These are phyloP conservation scores for Lophium mytilinum DNA, from an alignment of 495 filamentous ascomycete species.

Conservation along the genomic window DNA sequence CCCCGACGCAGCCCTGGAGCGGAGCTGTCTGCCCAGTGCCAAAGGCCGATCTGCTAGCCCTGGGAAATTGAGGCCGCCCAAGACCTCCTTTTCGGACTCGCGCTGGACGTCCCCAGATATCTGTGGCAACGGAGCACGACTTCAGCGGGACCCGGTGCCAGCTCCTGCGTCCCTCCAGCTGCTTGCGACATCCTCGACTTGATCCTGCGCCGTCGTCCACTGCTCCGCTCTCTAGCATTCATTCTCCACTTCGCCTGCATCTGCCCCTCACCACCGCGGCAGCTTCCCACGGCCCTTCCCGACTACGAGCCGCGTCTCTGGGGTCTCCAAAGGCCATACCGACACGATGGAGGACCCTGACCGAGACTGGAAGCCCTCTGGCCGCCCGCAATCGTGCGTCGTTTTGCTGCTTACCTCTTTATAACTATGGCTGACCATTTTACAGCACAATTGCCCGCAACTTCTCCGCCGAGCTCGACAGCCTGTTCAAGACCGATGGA, in stretches of 20 bases:
- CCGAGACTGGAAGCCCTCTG: conserved; percentile 68
- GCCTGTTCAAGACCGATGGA: conserved; percentile 72
- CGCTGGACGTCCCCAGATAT: neutral
- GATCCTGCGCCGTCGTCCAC: too few species aligned
- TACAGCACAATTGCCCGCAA: conserved; percentile 75
- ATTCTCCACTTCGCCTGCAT: too few species aligned
- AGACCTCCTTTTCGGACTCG: neutral
- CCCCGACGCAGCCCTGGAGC: too few species aligned
- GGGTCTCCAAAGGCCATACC: conserved; percentile 17
- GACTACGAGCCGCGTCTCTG: neutral
- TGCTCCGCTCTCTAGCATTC: too few species aligned
- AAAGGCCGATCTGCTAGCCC: neutral
- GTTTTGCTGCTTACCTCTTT: conserved; percentile 22
- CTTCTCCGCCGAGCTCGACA: conserved; percentile 79
- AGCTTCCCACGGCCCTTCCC: conserved; percentile 1
- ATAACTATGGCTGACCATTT: conserved; percentile 14
- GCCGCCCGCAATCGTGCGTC: conserved; percentile 72
- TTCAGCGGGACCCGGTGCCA: neutral
- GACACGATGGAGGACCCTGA: conserved; percentile 32
- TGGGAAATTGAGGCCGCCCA: neutral
- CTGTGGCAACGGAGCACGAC: neutral
- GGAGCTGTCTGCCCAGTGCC: neutral
- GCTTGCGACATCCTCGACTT: too few species aligned
- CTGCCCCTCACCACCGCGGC: too few species aligned
- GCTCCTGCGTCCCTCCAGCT: too few species aligned